These are phyloP conservation scores for Gypsophila paniculata DNA, from an alignment of 179 eudicot genomes.

Conservation along the genomic window DNA sequence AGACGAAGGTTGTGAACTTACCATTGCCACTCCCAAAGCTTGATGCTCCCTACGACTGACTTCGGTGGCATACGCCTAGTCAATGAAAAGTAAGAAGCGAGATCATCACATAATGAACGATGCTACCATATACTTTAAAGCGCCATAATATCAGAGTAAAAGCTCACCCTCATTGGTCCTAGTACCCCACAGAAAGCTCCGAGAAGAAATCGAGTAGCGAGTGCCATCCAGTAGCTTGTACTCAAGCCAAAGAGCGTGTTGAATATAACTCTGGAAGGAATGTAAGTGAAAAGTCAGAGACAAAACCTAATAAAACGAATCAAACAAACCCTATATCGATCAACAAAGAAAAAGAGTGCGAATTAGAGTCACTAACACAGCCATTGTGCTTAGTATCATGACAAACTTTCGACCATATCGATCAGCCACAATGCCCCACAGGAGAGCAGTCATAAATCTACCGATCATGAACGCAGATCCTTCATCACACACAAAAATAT, in stretches of 20 bases:
- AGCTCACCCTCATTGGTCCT: conserved; percentile 43
- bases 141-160: not conserved
- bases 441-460: conserved; percentile 49
- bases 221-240: conserved; percentile 80
- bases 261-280: conserved; percentile 55
- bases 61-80: conserved; percentile 61
- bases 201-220: conserved; percentile 59
- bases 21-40: conserved; percentile 58
- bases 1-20: conserved; percentile 28
- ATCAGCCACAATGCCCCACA: conserved; percentile 59
- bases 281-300: not conserved
- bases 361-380: conserved; percentile 38
- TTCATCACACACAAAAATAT: conserved; percentile 24
- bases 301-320: not conserved
- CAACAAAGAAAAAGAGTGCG: not conserved
- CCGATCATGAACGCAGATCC: conserved; percentile 60
- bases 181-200: conserved; percentile 57
- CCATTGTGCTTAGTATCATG: conserved; percentile 46
- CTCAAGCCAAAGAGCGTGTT: conserved; percentile 80
- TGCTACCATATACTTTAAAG: not conserved
- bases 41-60: conserved; percentile 57
- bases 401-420: conserved; percentile 53
- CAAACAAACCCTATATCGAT: not conserved
- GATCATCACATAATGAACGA: not conserved
- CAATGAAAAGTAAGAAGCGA: conserved; percentile 12